A percentile compares a stretch with the other conserved stretches of the same genome.
phyloP scores from a whole-genome alignment of 1,284 basidiomycete genomes.

The Apiotrichum akiyoshidainum region DNA sequence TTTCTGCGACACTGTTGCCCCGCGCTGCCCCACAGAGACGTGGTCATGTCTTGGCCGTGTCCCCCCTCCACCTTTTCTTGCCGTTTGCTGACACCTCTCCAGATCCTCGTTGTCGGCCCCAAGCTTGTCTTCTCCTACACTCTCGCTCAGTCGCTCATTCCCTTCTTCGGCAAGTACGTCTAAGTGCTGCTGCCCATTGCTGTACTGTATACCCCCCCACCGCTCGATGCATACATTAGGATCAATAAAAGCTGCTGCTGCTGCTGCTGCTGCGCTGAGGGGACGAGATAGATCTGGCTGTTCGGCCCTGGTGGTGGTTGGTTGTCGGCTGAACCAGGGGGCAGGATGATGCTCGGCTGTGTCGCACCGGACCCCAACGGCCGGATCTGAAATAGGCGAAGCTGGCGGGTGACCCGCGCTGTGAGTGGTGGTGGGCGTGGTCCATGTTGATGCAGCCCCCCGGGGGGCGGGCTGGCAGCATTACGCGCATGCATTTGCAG shows the following conservation, averaged over 20 bases:
- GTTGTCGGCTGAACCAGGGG: not conserved
- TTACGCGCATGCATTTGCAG: not conserved
- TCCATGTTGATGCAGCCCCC: too few relatives aligned
- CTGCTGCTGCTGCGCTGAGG: too few relatives aligned
- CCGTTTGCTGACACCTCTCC: slow-evolving; percentile 11
- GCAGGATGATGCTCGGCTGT: too few relatives aligned
- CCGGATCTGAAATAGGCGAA: too few relatives aligned
- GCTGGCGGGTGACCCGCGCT: too few relatives aligned
- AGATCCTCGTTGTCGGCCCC: slow-evolving; percentile 95
- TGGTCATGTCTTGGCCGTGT: not conserved
- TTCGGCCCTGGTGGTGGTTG: not conserved
- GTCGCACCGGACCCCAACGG: too few relatives aligned
- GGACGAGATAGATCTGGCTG: too few relatives aligned
- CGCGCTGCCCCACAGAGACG: too few relatives aligned
- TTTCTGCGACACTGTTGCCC: too few relatives aligned
- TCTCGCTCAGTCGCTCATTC: slow-evolving; percentile 92
- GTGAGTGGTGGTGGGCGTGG: too few relatives aligned
- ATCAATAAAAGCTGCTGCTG: not conserved
- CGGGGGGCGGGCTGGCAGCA: not conserved
- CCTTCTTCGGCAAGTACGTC: slow-evolving; percentile 81
- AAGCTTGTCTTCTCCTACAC: slow-evolving; percentile 99
- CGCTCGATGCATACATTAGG: slow-evolving; percentile 9
- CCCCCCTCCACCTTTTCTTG: not conserved
- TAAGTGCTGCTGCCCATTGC: slow-evolving; percentile 8
- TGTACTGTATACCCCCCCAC: slow-evolving; percentile 10